Percentiles rank a stretch among this genome's conserved stretches.
Evolutionary conservation across 345 rosid species (phyloP).

Genomic region (Erucastrum elatum): DNA sequence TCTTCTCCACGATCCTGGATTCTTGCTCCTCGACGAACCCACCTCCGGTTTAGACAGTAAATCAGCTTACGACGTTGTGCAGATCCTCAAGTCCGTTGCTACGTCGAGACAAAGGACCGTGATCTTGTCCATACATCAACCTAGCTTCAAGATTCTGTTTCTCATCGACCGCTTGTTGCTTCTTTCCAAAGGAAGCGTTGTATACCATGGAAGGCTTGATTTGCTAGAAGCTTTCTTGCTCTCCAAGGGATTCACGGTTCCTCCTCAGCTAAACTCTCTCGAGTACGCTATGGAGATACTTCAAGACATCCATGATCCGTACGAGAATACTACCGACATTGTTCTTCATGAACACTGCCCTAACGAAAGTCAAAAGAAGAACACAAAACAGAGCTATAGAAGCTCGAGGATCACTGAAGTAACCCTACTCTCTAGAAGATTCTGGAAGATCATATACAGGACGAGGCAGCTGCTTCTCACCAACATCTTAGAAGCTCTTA

Average conservation of each 20-base stretch:
- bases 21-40: constrained; percentile 88
- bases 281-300: constrained; percentile 92
- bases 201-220: constrained; percentile 67
- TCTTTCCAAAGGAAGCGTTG: constrained; percentile 70
- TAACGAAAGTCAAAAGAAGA: constrained; percentile 10
- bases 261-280: constrained; percentile 88
- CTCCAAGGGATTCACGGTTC: constrained; percentile 66
- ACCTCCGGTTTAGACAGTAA: constrained; percentile 88
- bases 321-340: constrained; percentile 25
- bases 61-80: constrained; percentile 79
- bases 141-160: constrained; percentile 83
- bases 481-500: constrained; percentile 70
- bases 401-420: constrained; percentile 68
- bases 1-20: constrained; percentile 80
- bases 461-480: constrained; percentile 81
- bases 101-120: constrained; percentile 61
- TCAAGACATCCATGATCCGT: constrained; percentile 47
- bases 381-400: constrained; percentile 37
- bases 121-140: constrained; percentile 89
- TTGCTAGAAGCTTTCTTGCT: constrained; percentile 58
- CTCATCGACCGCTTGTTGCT: constrained; percentile 61
- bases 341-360: constrained; percentile 8
- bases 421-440: constrained; percentile 51
- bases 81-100: constrained; percentile 64
- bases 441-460: constrained; percentile 82